These are phyloP conservation scores for Russula sp. DNA, from an alignment of 768 basidiomycete species.

Conservation along the genomic window DNA sequence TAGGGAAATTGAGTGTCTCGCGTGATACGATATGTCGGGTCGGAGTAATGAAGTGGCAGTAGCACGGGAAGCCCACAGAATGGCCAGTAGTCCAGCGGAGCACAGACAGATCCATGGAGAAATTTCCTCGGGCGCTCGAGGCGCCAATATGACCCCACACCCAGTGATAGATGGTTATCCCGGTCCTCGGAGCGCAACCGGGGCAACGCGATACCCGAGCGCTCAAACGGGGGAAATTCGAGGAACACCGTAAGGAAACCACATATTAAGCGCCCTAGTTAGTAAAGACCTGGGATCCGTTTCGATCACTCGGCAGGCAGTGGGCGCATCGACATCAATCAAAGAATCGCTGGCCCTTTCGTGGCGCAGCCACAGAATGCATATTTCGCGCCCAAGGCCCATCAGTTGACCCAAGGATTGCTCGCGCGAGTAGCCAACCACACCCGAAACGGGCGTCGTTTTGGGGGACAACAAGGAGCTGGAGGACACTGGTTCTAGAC, in stretches of 20 bases:
- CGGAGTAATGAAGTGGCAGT: background rate
- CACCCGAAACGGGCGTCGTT: background rate
- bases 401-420: slow-evolving; percentile 12
- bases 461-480: background rate
- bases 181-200: slow-evolving; percentile 12
- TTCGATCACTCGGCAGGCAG: slow-evolving; percentile 20
- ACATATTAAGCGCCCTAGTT: background rate
- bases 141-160: slow-evolving; percentile 1
- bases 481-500: slow-evolving; percentile 14
- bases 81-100: slow-evolving; percentile 1
- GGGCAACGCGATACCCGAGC: background rate
- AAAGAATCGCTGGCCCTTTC: background rate
- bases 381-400: background rate
- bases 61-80: background rate
- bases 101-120: slow-evolving; percentile 9
- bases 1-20: background rate
- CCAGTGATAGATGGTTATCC: background rate
- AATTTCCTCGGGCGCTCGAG: slow-evolving; percentile 13
- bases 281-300: slow-evolving; percentile 10
- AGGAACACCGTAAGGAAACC: slow-evolving; percentile 2
- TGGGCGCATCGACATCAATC: background rate
- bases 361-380: slow-evolving; percentile 4
- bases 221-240: background rate
- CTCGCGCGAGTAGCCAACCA: background rate
- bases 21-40: too few relatives aligned